Base-by-base conservation (phyloP, 169 alveolate species). In the Plasmodium gallinaceum region DNA sequence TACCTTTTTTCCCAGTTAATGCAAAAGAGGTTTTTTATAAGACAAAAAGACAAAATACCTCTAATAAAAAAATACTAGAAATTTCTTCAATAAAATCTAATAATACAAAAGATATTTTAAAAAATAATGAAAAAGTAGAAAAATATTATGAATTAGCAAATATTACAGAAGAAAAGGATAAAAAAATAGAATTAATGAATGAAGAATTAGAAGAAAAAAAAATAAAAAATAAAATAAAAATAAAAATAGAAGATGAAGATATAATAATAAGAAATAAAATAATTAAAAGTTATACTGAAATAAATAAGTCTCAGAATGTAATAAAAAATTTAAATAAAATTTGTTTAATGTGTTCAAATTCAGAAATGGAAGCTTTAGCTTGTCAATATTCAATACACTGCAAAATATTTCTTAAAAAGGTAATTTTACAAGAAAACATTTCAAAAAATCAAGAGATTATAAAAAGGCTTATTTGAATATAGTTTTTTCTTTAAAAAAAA, bases 381-480 rank as follows among this genome's bases (percentile, higher is more conserved):
- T 92, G 94, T 52, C 88, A 86, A n/a, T 88, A 92, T 58, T 92
- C 94, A 24, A 74, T 90, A 62, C 94, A 92, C 66, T 92, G 94
- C 20, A 86, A 86, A 57, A 86, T 92, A 37, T 62, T 62, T 76
- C 58, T 72, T 54, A 87, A 91, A 75, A 88, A 43, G 52, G 71
- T 70, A 60, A 69, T 66, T 26, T 62, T 54, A 52, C 90, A 43
- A 69, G 91, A 87, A 24, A 80, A 61, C 48, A 88, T 88, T 88
- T 88, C 74, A 32, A 68, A 58, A 42, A 18, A 43, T 75, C 42
- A 61, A 64, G 92, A 74, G 42, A 43, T n/a, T 22, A 88, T 60
- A 68, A 80, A 62, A 16, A 6, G 85, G 12, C 32, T 74, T 22
- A 22, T n/a, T 5, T 14, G 54, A 45, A 62, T 20, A 73, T 54